These are phyloP conservation scores for Lathyrus oleraceus DNA, from an alignment of 306 rosid species.

Conservation along the genomic window DNA sequence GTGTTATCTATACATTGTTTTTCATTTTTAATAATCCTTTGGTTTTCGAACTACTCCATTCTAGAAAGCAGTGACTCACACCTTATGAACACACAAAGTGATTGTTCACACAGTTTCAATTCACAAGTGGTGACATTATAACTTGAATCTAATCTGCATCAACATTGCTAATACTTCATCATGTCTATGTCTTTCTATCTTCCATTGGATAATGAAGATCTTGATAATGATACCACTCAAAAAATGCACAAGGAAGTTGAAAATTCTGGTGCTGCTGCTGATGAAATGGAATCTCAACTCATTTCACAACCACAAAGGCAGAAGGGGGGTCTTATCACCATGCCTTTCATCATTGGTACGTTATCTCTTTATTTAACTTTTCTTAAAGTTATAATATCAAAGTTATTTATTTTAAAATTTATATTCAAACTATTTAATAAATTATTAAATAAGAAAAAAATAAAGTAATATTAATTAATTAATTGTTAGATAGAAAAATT, in stretches of 20 bases:
- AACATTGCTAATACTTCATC: neutral
- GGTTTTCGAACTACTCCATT: no score
- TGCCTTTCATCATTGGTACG: slow-evolving; percentile 69
- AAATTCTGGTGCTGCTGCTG: slow-evolving; percentile 32
- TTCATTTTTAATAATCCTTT: no score
- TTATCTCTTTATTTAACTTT: no score
- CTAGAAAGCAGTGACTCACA: neutral
- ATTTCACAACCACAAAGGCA: slow-evolving; percentile 12
- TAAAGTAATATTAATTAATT: no score
- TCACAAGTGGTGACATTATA: slow-evolving; percentile 1
- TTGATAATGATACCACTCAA: neutral
- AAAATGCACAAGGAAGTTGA: slow-evolving; percentile 40
- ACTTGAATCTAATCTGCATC: neutral
- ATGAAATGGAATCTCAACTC: slow-evolving; percentile 12
- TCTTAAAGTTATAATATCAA: no score
- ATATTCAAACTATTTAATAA: no score
- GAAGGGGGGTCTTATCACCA: slow-evolving; percentile 64
- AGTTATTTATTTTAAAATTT: no score
- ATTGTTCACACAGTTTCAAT: neutral
- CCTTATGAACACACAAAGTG: neutral
- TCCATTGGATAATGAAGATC: neutral
- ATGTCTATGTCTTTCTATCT: no score
- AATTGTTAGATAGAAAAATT: no score
- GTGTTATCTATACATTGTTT: no score
- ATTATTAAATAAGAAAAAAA: no score